These are phyloP conservation scores for Colletotrichum scovillei DNA, from an alignment of 2,329 filamentous ascomycete genomes.

Conservation along the genomic window DNA sequence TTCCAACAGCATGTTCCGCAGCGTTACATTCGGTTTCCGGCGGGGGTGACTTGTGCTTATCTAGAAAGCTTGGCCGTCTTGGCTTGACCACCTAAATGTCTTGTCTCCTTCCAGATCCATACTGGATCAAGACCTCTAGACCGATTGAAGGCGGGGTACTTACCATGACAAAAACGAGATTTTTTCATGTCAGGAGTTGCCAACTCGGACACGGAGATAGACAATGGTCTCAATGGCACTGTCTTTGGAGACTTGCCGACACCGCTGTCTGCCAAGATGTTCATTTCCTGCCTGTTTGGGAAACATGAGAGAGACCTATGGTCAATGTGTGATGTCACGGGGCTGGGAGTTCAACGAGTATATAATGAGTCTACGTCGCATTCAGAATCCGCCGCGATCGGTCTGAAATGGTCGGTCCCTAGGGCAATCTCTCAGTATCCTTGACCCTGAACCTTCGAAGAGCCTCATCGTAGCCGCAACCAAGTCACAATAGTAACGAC, in stretches of 20 bases:
- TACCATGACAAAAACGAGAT: background rate
- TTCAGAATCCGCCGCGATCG: background rate
- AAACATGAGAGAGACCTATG: background rate
- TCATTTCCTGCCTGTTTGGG: conserved; percentile 32
- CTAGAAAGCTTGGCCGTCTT: conserved; percentile 35
- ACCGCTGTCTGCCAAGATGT: conserved; percentile 19
- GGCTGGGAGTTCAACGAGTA: background rate
- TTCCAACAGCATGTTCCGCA: background rate
- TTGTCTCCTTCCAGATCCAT: conserved; percentile 36
- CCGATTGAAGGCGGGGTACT: conserved; percentile 21
- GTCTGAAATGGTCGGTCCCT: background rate
- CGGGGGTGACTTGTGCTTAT: conserved; percentile 20
- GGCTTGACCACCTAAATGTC: conserved; percentile 21
- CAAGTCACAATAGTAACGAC: no score
- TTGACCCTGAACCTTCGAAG: background rate
- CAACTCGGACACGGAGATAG: background rate
- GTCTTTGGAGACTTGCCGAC: background rate
- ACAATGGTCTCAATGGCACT: background rate
- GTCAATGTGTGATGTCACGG: background rate
- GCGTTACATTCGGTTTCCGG: conserved; percentile 20
- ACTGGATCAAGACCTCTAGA: background rate
- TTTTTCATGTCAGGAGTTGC: background rate
- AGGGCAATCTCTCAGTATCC: background rate
- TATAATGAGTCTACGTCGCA: conserved; percentile 2
- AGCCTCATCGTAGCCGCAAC: background rate